Evolutionary conservation across 345 rosid genomes (phyloP).

Genomic region (Citrus sinensis): DNA sequence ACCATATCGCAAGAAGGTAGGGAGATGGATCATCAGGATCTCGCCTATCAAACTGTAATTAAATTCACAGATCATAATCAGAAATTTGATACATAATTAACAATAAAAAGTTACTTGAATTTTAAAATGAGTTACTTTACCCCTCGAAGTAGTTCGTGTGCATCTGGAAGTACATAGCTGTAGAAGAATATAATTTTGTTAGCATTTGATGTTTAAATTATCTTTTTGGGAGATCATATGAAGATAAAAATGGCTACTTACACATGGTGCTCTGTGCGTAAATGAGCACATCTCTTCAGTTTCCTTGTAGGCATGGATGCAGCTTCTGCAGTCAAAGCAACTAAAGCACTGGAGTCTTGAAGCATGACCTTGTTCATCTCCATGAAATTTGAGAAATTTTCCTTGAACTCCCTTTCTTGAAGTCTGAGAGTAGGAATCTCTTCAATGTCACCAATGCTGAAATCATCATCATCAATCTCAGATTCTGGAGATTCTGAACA

Average conservation of each 20-base stretch:
- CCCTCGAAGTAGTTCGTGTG: slow-evolving; percentile 39
- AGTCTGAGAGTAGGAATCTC: slow-evolving; percentile 46
- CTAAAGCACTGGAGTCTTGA: slow-evolving; percentile 43
- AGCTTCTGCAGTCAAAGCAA: slow-evolving; percentile 35
- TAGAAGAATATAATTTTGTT: slow-evolving; percentile 3
- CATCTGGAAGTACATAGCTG: slow-evolving; percentile 64
- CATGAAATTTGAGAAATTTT: slow-evolving; percentile 26
- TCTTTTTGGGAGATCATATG: not conserved
- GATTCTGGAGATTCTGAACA: slow-evolving; percentile 23
- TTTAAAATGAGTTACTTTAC: slow-evolving; percentile 26
- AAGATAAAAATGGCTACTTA: slow-evolving; percentile 32
- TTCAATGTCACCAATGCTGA: slow-evolving; percentile 23
- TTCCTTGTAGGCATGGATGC: slow-evolving; percentile 43
- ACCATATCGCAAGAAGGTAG: slow-evolving; percentile 66
- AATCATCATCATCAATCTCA: slow-evolving; percentile 44
- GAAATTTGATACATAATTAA: not conserved
- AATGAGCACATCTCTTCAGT: slow-evolving; percentile 33
- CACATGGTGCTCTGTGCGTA: slow-evolving; percentile 67
- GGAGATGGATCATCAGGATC: slow-evolving; percentile 43
- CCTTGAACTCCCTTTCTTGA: slow-evolving; percentile 30
- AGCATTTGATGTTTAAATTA: not conserved
- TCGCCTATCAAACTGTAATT: slow-evolving; percentile 43
- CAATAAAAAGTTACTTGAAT: not conserved
- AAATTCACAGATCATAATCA: not conserved
- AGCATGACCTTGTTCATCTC: slow-evolving; percentile 15